These are phyloP conservation scores for Eucalyptus dawsonii DNA, from an alignment of 345 rosid genomes.

Conservation along the genomic window DNA sequence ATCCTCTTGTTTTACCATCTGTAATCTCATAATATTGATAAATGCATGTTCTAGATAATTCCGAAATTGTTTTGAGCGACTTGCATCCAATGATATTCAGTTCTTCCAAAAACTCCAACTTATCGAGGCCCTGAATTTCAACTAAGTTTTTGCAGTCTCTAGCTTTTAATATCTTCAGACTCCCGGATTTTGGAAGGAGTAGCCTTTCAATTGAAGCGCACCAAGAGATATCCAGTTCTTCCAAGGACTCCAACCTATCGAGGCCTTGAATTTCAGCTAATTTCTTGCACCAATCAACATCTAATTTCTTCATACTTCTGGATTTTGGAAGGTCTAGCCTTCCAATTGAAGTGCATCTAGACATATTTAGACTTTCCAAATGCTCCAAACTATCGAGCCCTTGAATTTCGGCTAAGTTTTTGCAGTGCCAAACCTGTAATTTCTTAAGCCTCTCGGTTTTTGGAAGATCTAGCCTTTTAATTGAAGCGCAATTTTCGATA, in stretches of 20 bases:
- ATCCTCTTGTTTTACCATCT: accelerated
- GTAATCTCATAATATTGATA: accelerated
- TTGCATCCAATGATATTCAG: no score
- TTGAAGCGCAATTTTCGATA: no score
- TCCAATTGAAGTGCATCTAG: no score
- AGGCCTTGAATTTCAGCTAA: no score
- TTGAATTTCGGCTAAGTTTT: background rate
- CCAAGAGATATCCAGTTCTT: accelerated
- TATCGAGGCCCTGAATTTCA: background rate
- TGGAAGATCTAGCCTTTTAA: no score
- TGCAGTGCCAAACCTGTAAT: accelerated
- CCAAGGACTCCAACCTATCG: no score
- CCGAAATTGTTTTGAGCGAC: background rate
- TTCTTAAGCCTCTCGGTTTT: no score
- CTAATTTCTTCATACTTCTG: accelerated
- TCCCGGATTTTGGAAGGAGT: background rate
- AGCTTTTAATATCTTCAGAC: accelerated
- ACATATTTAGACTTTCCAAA: background rate
- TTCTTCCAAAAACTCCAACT: no score
- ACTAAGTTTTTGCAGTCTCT: accelerated
- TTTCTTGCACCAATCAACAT: accelerated
- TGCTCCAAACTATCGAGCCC: accelerated
- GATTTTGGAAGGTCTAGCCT: no score
- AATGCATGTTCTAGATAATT: accelerated
- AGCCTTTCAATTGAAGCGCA: background rate